Evolutionary conservation across 1,284 basidiomycete species (phyloP).

Genomic region (Coniferiporia weirii): DNA sequence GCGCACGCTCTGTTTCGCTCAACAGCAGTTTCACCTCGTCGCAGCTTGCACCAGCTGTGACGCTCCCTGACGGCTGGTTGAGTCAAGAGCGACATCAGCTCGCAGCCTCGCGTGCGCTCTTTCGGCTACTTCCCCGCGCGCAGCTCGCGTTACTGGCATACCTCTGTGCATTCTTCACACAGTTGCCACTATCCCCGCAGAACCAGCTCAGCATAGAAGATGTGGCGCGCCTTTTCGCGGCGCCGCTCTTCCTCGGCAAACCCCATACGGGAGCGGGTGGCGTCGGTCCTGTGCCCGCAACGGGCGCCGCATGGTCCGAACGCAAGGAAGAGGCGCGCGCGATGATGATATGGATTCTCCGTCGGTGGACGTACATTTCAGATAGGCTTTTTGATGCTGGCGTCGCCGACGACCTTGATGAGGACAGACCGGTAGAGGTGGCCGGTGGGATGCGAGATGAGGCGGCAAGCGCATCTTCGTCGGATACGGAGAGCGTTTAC

Average conservation of each 20-base stretch:
- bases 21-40: not conserved
- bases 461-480: not conserved
- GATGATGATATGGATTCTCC: constrained; percentile 15
- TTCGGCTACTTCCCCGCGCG: constrained; percentile 55
- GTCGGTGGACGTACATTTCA: constrained; percentile 11
- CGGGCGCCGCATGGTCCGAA: not conserved
- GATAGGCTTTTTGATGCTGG: constrained; percentile 8
- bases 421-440: not conserved
- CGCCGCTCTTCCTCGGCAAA: constrained; percentile 10
- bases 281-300: not conserved
- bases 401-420: not conserved
- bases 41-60: constrained; percentile 11
- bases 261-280: not conserved
- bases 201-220: constrained; percentile 13
- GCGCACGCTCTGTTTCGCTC: not conserved
- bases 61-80: constrained; percentile 17
- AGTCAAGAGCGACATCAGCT: constrained; percentile 33
- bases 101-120: constrained; percentile 44
- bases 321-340: constrained; percentile 10
- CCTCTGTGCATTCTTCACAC: constrained; percentile 53
- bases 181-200: constrained; percentile 11
- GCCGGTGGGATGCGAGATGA: not conserved
- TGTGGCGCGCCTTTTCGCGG: constrained; percentile 11
- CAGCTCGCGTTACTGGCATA: constrained; percentile 57
- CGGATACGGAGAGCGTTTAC: constrained; percentile 7